Conservation (phyloP, 1,139 yeast genomes). For the Williopsis jadinii region DNA sequence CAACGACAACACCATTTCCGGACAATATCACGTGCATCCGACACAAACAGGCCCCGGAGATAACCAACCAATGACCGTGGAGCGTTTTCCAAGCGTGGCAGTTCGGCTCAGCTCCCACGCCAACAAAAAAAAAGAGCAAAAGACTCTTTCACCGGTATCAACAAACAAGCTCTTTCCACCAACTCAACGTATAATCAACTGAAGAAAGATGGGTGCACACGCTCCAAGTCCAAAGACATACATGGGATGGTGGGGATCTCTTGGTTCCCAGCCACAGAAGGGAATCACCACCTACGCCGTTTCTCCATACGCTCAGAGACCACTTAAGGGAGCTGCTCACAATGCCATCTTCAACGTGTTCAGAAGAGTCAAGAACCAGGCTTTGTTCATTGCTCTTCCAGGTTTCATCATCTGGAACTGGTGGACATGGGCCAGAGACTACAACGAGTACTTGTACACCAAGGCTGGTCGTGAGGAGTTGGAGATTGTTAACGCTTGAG, state of each 20-base stretch:
- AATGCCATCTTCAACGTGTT: slow-evolving; percentile 87
- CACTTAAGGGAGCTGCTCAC: slow-evolving; percentile 81
- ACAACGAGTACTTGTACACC: slow-evolving; percentile 92
- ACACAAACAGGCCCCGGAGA: neutral
- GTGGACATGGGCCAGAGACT: slow-evolving; percentile 84
- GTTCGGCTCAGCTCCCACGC: too few relatives aligned
- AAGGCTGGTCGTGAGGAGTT: slow-evolving; percentile 96
- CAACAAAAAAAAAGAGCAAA: too few relatives aligned
- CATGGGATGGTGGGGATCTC: slow-evolving; percentile 97
- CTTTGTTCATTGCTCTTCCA: slow-evolving; percentile 73
- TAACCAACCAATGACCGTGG: neutral
- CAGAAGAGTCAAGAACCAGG: slow-evolving; percentile 90
- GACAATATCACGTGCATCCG: too few relatives aligned
- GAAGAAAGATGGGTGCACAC: slow-evolving; percentile 47
- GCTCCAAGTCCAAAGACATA: slow-evolving; percentile 72
- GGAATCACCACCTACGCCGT: slow-evolving; percentile 80
- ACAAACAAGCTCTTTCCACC: too few relatives aligned
- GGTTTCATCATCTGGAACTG: slow-evolving; percentile 74
- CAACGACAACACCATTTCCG: too few relatives aligned
- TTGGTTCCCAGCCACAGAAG: slow-evolving; percentile 83
- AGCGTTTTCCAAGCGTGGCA: neutral
- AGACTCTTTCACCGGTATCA: too few relatives aligned
- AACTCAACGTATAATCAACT: too few relatives aligned
- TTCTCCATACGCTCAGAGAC: slow-evolving; percentile 90
- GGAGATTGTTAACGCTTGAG: slow-evolving; percentile 67